phyloP scores from a whole-genome alignment of 352 stramenopile species.

The Globisporangium okanoganense region DNA sequence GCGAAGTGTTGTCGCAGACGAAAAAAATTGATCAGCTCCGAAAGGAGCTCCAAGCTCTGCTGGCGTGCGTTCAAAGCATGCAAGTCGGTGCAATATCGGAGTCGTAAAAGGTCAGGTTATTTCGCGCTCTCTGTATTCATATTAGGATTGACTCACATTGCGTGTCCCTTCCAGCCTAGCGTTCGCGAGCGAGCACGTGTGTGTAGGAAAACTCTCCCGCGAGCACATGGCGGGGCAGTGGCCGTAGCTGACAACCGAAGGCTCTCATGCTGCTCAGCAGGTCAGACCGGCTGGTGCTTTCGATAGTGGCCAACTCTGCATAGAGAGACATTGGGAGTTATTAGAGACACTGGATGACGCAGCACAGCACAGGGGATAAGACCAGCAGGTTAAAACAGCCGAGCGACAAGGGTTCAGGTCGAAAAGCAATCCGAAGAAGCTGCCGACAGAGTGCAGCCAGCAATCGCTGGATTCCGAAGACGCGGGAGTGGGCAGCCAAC shows the following conservation, averaged over 20 bases:
- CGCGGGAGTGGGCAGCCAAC: neutral
- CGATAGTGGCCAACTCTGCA: neutral
- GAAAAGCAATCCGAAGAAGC: neutral
- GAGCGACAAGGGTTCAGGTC: neutral
- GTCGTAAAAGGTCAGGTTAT: neutral
- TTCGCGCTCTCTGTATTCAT: neutral
- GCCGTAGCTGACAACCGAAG: neutral
- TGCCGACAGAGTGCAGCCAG: neutral
- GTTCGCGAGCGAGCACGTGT: neutral
- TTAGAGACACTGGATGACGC: neutral
- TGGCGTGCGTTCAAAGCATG: neutral
- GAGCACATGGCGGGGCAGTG: neutral
- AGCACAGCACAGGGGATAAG: neutral
- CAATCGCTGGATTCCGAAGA: neutral
- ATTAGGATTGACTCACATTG: neutral
- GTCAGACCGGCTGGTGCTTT: neutral
- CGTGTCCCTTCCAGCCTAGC: too few species aligned
- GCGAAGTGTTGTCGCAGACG: neutral
- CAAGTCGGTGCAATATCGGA: neutral
- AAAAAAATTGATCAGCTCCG: neutral
- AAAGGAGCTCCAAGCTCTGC: neutral
- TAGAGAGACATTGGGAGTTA: neutral
- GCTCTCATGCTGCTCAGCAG: neutral
- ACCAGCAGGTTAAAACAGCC: neutral
- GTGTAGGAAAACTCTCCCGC: neutral